A percentile compares a stretch with the other conserved stretches of the same genome.
Evolutionary conservation across 2,329 filamentous ascomycete species (phyloP).

Genomic region (Microsporum audouinii): DNA sequence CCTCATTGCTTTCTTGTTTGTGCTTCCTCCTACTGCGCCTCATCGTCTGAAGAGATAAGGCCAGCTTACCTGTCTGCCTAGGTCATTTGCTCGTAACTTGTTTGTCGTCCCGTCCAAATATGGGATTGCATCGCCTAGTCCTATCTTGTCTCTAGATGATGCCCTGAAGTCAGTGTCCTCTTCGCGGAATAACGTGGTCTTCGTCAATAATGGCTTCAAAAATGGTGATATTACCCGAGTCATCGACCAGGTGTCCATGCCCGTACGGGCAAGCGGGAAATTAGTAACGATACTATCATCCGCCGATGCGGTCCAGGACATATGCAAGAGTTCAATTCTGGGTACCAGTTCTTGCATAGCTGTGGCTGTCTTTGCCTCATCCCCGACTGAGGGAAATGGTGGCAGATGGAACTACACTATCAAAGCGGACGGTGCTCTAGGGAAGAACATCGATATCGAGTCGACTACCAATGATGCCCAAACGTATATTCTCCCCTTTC

Average conservation of each 20-base stretch:
- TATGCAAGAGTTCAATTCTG: constrained; percentile 53
- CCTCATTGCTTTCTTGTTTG: constrained; percentile 38
- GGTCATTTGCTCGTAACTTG: constrained; percentile 64
- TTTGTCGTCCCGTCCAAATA: constrained; percentile 66
- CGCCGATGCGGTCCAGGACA: constrained; percentile 47
- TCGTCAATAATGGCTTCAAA: constrained; percentile 62
- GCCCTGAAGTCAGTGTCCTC: constrained; percentile 49
- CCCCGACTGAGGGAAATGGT: constrained; percentile 56
- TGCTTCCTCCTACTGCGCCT: background rate
- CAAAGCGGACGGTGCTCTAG: constrained; percentile 61
- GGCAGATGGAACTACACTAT: constrained; percentile 79
- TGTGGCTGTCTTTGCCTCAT: constrained; percentile 63
- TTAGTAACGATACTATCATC: constrained; percentile 42
- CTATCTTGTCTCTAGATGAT: constrained; percentile 53
- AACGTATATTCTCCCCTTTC: constrained; percentile 67
- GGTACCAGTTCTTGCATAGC: constrained; percentile 63
- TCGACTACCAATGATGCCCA: constrained; percentile 54
- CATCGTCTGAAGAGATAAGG: background rate
- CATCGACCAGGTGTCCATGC: constrained; percentile 50
- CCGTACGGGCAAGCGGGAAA: constrained; percentile 35
- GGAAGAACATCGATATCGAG: constrained; percentile 42
- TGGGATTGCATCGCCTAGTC: constrained; percentile 54
- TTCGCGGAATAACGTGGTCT: constrained; percentile 58
- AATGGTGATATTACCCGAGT: constrained; percentile 62
- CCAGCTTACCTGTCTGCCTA: constrained; percentile 21